A percentile compares a stretch with the other conserved stretches of the same genome.
These are phyloP conservation scores for Serendipita sp. DNA, from an alignment of 768 basidiomycete species.

Conservation along the genomic window DNA sequence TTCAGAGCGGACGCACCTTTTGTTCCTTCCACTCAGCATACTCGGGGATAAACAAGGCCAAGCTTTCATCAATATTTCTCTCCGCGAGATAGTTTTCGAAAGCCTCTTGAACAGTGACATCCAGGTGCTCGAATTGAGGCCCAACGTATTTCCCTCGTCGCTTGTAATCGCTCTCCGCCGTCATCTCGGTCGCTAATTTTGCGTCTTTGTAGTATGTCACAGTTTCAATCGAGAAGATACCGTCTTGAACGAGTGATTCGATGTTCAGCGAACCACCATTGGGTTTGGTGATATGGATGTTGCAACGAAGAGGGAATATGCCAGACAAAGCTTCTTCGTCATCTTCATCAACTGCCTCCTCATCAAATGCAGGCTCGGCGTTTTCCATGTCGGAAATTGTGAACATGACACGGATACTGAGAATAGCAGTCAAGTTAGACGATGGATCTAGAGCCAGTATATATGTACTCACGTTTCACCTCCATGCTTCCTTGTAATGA, in stretches of 20 bases:
- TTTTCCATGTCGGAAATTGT: constrained; percentile 74
- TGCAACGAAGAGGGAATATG: constrained; percentile 56
- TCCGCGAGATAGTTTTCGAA: constrained; percentile 82
- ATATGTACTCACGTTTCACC: constrained; percentile 55
- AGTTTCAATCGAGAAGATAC: constrained; percentile 73
- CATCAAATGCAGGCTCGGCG: constrained; percentile 19
- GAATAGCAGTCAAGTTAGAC: neutral
- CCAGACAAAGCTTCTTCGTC: constrained; percentile 21
- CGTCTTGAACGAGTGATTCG: constrained; percentile 65
- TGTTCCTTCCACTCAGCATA: constrained; percentile 87
- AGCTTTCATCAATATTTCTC: constrained; percentile 66
- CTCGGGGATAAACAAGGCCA: constrained; percentile 78
- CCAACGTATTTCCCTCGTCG: constrained; percentile 84
- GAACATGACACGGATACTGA: constrained; percentile 70
- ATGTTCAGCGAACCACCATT: constrained; percentile 49
- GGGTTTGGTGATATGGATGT: constrained; percentile 76
- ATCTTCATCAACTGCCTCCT: constrained; percentile 25
- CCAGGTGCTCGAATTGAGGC: constrained; percentile 85
- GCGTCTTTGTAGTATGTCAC: constrained; percentile 68
- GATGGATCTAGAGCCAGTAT: constrained; percentile 1
- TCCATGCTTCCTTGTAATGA: constrained; percentile 67
- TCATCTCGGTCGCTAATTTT: constrained; percentile 55
- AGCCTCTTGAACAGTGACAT: constrained; percentile 72
- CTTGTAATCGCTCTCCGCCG: constrained; percentile 86
- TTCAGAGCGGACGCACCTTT: constrained; percentile 35